phyloP scores from a whole-genome alignment of 2,329 filamentous ascomycete genomes.

The Hawksworthiomyces lignivorus region DNA sequence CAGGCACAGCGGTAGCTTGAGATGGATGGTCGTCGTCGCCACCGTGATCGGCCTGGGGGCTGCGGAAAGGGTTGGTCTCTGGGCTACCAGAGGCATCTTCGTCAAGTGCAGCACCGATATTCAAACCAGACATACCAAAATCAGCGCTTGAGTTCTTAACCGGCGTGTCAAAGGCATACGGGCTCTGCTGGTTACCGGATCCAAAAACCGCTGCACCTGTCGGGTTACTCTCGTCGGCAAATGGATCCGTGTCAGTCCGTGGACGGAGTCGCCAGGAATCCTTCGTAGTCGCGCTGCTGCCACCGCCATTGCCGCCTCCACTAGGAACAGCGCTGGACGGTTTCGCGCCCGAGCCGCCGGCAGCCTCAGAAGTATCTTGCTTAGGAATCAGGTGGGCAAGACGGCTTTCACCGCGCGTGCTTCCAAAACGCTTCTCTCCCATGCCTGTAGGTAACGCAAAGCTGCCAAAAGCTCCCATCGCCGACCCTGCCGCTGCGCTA shows the following conservation, averaged over 20 bases:
- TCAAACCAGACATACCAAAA: slow-evolving; percentile 56
- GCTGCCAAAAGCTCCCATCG: slow-evolving; percentile 82
- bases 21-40: slow-evolving; percentile 34
- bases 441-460: slow-evolving; percentile 63
- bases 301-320: neutral
- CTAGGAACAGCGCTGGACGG: neutral
- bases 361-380: slow-evolving; percentile 18
- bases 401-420: slow-evolving; percentile 67
- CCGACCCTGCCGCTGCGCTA: slow-evolving; percentile 53
- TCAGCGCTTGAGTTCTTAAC: slow-evolving; percentile 48
- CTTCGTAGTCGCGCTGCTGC: slow-evolving; percentile 1
- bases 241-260: slow-evolving; percentile 68
- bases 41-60: slow-evolving; percentile 67
- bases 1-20: neutral
- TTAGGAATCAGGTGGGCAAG: slow-evolving; percentile 71
- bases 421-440: slow-evolving; percentile 68
- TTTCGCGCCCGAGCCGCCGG: neutral
- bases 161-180: slow-evolving; percentile 42
- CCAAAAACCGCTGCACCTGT: slow-evolving; percentile 56
- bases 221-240: slow-evolving; percentile 55
- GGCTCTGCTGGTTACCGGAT: slow-evolving; percentile 61
- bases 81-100: slow-evolving; percentile 76
- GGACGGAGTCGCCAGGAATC: slow-evolving; percentile 52
- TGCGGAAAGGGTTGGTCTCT: slow-evolving; percentile 93
- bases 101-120: slow-evolving; percentile 49